Evolutionary conservation across 352 stramenopile genomes (phyloP).

Genomic region (Phytopythium kandeliae): DNA sequence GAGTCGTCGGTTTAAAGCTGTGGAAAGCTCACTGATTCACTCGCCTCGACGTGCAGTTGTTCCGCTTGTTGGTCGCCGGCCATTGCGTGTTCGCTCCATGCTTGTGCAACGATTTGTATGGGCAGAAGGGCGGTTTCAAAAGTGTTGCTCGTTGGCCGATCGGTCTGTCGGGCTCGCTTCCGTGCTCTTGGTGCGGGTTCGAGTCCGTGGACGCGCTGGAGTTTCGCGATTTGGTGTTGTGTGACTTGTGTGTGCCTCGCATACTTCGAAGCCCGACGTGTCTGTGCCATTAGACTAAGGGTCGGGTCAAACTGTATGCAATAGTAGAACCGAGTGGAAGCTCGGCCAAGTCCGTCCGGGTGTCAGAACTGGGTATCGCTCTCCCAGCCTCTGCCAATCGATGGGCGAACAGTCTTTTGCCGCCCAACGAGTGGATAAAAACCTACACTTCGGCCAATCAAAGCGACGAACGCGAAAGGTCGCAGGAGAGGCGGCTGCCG

Average conservation of each 20-base stretch:
- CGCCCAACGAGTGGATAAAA: too few species aligned
- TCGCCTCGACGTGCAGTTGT: too few species aligned
- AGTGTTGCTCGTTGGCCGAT: constrained; percentile 15
- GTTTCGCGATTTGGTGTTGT: constrained; percentile 9
- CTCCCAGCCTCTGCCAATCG: constrained; percentile 87
- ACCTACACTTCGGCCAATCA: neutral
- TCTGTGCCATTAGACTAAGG: constrained; percentile 89
- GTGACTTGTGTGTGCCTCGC: constrained; percentile 18
- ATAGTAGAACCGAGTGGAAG: constrained; percentile 29
- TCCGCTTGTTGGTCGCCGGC: too few species aligned
- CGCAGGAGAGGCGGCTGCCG: neutral
- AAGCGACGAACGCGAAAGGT: constrained; percentile 7
- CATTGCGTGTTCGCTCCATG: neutral
- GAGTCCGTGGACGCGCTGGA: constrained; percentile 27
- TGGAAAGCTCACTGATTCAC: too few species aligned
- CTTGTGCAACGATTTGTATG: neutral
- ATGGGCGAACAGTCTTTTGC: constrained; percentile 61
- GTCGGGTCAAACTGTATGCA: constrained; percentile 85
- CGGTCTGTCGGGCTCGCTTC: constrained; percentile 5
- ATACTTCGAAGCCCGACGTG: constrained; percentile 88
- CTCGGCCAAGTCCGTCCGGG: constrained; percentile 45
- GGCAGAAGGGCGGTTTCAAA: neutral
- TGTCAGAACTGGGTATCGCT: constrained; percentile 73
- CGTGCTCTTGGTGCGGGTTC: constrained; percentile 36
- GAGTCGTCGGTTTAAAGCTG: too few species aligned